These are phyloP conservation scores for Usnea hakonensis DNA, from an alignment of 495 filamentous ascomycete species.

Conservation along the genomic window DNA sequence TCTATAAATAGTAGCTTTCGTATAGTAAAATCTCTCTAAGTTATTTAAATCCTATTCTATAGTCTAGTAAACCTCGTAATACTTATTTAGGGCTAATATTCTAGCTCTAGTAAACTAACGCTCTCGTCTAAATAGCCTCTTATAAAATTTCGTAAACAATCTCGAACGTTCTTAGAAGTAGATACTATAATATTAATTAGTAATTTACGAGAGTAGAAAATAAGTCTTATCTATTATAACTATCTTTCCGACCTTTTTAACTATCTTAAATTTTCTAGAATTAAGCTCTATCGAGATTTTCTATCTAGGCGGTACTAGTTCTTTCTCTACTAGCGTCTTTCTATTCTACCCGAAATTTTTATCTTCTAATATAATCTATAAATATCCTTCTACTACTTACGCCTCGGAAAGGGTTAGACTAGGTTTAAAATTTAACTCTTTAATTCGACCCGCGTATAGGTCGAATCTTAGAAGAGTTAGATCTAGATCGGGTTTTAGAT, in stretches of 20 bases:
- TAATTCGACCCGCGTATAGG: no score
- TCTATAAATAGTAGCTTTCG: no score
- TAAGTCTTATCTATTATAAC: constrained; percentile 8
- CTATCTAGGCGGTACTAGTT: no score
- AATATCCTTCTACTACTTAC: constrained; percentile 5
- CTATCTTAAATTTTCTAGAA: no score
- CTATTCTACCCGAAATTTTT: neutral
- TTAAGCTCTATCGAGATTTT: no score
- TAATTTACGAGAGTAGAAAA: neutral
- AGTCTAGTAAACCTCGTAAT: no score
- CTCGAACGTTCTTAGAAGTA: constrained; percentile 7
- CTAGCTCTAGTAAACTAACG: constrained; percentile 1
- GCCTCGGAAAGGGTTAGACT: no score
- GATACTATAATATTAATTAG: constrained; percentile 1
- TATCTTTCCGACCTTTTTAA: constrained; percentile 7
- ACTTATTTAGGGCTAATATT: neutral
- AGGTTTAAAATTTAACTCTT: no score
- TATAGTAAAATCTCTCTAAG: no score
- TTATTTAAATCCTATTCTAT: neutral
- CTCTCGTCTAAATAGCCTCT: constrained; percentile 7
- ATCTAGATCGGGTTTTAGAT: no score
- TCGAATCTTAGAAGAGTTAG: no score
- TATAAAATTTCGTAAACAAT: neutral
- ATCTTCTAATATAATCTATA: neutral
- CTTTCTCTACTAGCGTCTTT: no score